Base-by-base conservation (phyloP, 345 rosid genomes). In the Eucalyptus pumila region DNA sequence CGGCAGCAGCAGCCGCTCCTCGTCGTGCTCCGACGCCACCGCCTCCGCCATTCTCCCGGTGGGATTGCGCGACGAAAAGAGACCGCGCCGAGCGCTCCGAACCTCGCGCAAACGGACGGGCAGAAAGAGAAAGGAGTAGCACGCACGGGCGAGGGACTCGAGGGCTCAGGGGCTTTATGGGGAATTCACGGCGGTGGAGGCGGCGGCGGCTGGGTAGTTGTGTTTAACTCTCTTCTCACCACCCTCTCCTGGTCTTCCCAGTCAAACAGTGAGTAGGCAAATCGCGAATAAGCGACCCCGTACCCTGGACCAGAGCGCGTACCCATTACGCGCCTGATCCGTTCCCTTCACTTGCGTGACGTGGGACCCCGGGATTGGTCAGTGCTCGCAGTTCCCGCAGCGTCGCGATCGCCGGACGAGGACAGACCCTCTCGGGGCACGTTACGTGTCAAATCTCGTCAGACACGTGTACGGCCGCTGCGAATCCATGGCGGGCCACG, bases 1-100 rank as follows among this genome's bases (percentile, higher is more conserved):
- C 27, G 92, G 44, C 91, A 96, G 91, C 86, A 96, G 92, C 44
- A 93, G 91, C 87, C 92, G 91, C 91, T 92, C 99, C 93, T 98
- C 99, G 32, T 93, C 96, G 40, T 30, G 87, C 62, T 91, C 91
- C 32, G 30, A 24, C 24, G 45, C 76, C 89, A 42, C 90, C 88
- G 93, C 90, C 76, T 90, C 93, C 88, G 83, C 93, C 97, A 95
- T 96, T 89, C 49, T 86, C 90, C 6, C 58, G 26, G 26, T 52
- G 58, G 47, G 85, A 44, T 10, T 14, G 30, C 6, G 44, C 30
- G 24, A 69, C 34, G 69, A 30, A 5, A 47, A 37, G 9, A 0
- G 32, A 30, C 19, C 2, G 62, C n/a, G 58, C 21, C 30, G 86
- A 51, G 32, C 89, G 34, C 44, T 9, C 47, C 27, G 65, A 40